Percentiles rank a stretch among this genome's conserved stretches.
phyloP scores from a whole-genome alignment of 2,329 filamentous ascomycete species.

The Hymenoscyphus occultus region DNA sequence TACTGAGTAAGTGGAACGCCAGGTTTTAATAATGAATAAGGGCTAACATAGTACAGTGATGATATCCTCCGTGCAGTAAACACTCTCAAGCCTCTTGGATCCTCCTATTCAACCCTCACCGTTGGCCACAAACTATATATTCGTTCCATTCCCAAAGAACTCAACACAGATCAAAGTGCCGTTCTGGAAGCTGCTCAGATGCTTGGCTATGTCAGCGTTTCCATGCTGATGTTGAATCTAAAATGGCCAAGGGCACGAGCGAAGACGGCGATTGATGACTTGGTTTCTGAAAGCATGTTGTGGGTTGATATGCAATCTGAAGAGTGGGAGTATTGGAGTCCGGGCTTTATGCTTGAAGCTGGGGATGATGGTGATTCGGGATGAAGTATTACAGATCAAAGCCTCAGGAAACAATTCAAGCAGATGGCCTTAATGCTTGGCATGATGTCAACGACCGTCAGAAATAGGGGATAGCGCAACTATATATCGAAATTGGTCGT shows the following conservation, averaged over 20 bases:
- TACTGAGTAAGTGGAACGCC: slow-evolving; percentile 59
- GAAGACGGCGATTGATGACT: slow-evolving; percentile 86
- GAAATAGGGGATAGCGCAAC: background rate
- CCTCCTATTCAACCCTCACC: slow-evolving; percentile 78
- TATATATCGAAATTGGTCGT: background rate
- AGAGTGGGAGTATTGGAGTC: slow-evolving; percentile 94
- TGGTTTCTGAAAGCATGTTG: slow-evolving; percentile 83
- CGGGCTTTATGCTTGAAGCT: slow-evolving; percentile 59
- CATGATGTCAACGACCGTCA: background rate
- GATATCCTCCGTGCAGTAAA: slow-evolving; percentile 88
- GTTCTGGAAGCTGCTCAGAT: slow-evolving; percentile 90
- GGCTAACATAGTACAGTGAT: slow-evolving; percentile 52
- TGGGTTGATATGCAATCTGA: slow-evolving; percentile 85
- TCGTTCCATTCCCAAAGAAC: slow-evolving; percentile 87
- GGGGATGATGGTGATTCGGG: slow-evolving; percentile 16
- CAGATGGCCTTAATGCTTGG: background rate
- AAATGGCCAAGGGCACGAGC: slow-evolving; percentile 80
- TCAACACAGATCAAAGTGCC: slow-evolving; percentile 89
- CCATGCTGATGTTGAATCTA: slow-evolving; percentile 84
- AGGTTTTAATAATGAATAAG: background rate
- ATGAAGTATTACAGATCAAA: background rate
- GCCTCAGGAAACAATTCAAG: background rate
- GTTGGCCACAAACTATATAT: slow-evolving; percentile 87
- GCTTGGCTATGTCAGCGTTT: slow-evolving; percentile 83
- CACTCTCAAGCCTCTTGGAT: slow-evolving; percentile 81